Evolutionary conservation across 176 grass and related monocot species (phyloP).

Genomic region (maize (Zea mays)): Zm-B73-REFERENCE-NAM-5.0 NC_050100.1:26492001-26492500

Average conservation of each 20-base stretch:
- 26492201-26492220: conserved; percentile 40
- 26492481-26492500: neutral
- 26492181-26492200: conserved; percentile 39
- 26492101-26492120: conserved; percentile 15
- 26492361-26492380: conserved; percentile 23
- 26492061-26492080: conserved; percentile 17
- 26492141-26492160: conserved; percentile 41
- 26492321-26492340: conserved; percentile 6
- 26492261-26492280: conserved; percentile 8
- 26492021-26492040: conserved; percentile 42
- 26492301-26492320: conserved; percentile 39
- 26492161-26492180: conserved; percentile 43
- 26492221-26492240: conserved; percentile 13
- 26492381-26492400: conserved; percentile 15
- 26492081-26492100: neutral
- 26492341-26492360: conserved; percentile 1
- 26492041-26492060: conserved; percentile 52
- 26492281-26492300: conserved; percentile 33
- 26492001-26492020: conserved; percentile 61
- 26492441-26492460: neutral
- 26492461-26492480: neutral
- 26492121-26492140: conserved; percentile 34
- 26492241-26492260: conserved; percentile 34
- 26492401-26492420: conserved; percentile 2
- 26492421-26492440: neutral